Conservation (phyloP, 148 eudicot genomes). For the Spergularia marina region DNA sequence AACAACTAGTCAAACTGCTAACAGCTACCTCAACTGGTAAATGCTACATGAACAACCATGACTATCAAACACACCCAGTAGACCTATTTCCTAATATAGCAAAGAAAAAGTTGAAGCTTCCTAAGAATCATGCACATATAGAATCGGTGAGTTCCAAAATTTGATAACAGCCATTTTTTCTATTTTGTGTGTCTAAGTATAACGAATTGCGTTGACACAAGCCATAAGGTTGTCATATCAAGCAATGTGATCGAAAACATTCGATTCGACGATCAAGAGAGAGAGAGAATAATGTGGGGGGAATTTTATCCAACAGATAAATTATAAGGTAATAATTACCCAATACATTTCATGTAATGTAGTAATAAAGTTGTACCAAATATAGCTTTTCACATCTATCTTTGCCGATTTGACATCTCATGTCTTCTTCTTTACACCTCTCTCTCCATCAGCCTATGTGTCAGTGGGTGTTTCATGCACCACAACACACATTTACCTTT, state of each 20-base stretch:
- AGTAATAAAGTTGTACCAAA: slow-evolving; percentile 11
- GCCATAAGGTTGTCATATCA: slow-evolving; percentile 16
- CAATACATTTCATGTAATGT: slow-evolving; percentile 18
- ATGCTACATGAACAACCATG: too few relatives aligned
- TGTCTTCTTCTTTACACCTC: slow-evolving; percentile 20
- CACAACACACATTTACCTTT: background rate
- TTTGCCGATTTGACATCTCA: slow-evolving; percentile 32
- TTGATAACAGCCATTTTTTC: too few relatives aligned
- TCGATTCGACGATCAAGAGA: slow-evolving; percentile 6
- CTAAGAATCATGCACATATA: too few relatives aligned
- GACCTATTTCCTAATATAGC: too few relatives aligned
- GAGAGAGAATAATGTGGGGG: slow-evolving; percentile 19
- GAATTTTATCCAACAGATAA: slow-evolving; percentile 27
- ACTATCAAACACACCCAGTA: too few relatives aligned
- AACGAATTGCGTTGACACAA: slow-evolving; percentile 1
- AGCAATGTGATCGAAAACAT: slow-evolving; percentile 32
- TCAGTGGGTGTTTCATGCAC: slow-evolving; percentile 25
- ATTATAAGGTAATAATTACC: slow-evolving; percentile 34
- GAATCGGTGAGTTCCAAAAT: too few relatives aligned
- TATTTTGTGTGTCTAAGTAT: background rate
- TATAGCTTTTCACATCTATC: slow-evolving; percentile 9
- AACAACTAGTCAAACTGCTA: too few relatives aligned
- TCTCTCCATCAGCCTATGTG: slow-evolving; percentile 6
- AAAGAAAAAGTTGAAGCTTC: too few relatives aligned
- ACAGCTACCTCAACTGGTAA: too few relatives aligned